Evolutionary conservation across 768 basidiomycete genomes (phyloP).

Genomic region (Tricholoma sp.): DNA sequence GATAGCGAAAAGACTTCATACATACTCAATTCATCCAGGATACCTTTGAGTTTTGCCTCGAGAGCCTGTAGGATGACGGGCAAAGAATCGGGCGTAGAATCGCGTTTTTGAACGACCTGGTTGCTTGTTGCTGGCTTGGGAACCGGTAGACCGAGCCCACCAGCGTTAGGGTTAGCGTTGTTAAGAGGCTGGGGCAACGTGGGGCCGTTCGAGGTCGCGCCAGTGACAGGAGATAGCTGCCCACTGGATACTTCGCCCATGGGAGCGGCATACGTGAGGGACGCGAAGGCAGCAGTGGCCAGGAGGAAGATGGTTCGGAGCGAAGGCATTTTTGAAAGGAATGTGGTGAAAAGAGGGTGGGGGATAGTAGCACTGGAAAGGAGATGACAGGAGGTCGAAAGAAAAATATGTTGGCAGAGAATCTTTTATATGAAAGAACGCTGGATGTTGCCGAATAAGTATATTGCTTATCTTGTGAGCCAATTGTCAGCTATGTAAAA

Average conservation of each 20-base stretch:
- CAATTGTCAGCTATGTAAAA: no score
- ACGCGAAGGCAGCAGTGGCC: slow-evolving; percentile 14
- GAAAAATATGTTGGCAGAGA: background rate
- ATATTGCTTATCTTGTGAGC: background rate
- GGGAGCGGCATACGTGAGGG: slow-evolving; percentile 14
- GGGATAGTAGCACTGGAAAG: background rate
- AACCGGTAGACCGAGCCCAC: no score
- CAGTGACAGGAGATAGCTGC: no score
- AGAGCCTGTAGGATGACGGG: slow-evolving; percentile 2
- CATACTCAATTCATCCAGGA: background rate
- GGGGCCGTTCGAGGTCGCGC: background rate
- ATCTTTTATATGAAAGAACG: slow-evolving; percentile 3
- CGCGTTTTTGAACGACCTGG: background rate
- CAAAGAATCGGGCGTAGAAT: slow-evolving; percentile 3
- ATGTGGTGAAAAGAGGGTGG: slow-evolving; percentile 4
- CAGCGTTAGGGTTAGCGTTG: no score
- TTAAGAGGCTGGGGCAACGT: background rate
- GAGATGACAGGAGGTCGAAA: background rate
- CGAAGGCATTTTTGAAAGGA: slow-evolving; percentile 18
- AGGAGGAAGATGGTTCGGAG: slow-evolving; percentile 15
- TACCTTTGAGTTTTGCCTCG: background rate
- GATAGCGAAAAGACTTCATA: background rate
- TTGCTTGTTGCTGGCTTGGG: background rate
- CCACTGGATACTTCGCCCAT: no score
- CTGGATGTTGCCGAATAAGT: background rate